Base-by-base conservation (phyloP, 495 filamentous ascomycete genomes). In the Xylaria intraflava region DNA sequence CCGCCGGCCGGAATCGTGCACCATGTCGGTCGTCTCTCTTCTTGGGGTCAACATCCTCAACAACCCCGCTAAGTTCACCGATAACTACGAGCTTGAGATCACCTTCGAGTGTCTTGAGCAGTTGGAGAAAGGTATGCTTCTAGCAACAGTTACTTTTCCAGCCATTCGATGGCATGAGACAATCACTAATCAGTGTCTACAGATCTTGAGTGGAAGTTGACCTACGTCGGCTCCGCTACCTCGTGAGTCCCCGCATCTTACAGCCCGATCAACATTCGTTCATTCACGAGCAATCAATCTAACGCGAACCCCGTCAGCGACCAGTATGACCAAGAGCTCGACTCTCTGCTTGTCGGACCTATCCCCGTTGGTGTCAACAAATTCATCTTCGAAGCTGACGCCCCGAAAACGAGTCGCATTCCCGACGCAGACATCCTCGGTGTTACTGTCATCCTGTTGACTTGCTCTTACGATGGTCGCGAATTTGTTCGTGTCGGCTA, bases 141-240 rank as follows among this genome's bases (percentile, higher is more conserved):
- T 9, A 19, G 12, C 6, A 42, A 6, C 39, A n/a, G n/a, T n/a
- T 42, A 23, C 9, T 2, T 4, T 16, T 2, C 23, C 14, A 2
- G 41, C 3, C 41, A 6, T 19, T 20, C n/a, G 8, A 43, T 6
- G 4, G 35, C 5, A 16, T 24, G 27, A 27, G 24, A 35, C 24
- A n/a, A 30, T 16, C n/a, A 23, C 17, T 42, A 7, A 45, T 11
- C 17, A 10, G 30, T 29, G 10, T 16, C 47, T 29, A n/a, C 59
- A 96, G 93, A 98, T 76, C 82, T 98, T 57, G 93, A 98, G 75
- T 98, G 93, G 92, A 97, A 97, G 71, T 77, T 98, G 62, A 97
- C 90, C 66, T 98, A 98, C 65, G 93, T 98, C 65, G 93, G 93
- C 61, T 98, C 93, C 60, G 93, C 93, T 38, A 95, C 90, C 53